A percentile compares a stretch with the other conserved stretches of the same genome.
These are phyloP conservation scores for Dillenia suffruticosa DNA, from an alignment of 164 flowering plant genomes.

Conservation along the genomic window DNA sequence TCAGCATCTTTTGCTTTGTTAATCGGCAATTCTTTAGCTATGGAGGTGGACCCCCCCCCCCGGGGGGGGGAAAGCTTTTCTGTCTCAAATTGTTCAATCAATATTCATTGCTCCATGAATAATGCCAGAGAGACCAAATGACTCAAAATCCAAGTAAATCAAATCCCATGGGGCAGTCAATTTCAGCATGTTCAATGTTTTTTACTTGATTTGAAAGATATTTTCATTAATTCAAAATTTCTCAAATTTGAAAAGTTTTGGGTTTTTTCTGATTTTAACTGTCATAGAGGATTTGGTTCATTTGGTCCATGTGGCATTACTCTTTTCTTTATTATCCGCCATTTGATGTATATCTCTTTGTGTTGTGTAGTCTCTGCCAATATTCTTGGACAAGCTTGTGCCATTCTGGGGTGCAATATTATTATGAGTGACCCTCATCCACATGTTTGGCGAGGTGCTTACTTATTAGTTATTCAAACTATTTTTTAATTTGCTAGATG, in stretches of 20 bases:
- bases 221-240: too few species aligned
- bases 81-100: too few species aligned
- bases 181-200: too few species aligned
- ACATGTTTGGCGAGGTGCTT: slow-evolving; percentile 76
- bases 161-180: too few species aligned
- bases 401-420: slow-evolving; percentile 77
- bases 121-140: too few species aligned
- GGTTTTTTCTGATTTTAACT: slow-evolving; percentile 2
- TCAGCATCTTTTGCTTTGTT: slow-evolving; percentile 89
- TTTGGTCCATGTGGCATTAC: neutral
- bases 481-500: neutral
- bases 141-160: too few species aligned
- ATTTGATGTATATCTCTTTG: neutral
- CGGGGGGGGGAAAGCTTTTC: too few species aligned
- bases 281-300: neutral
- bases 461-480: neutral
- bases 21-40: slow-evolving; percentile 81
- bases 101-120: too few species aligned
- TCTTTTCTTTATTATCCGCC: neutral
- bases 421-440: slow-evolving; percentile 80
- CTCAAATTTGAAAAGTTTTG: slow-evolving; percentile 3
- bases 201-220: too few species aligned
- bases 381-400: slow-evolving; percentile 76
- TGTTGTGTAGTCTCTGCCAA: slow-evolving; percentile 63
- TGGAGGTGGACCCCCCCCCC: slow-evolving; percentile 67